These are phyloP conservation scores for Imleria badia DNA, from an alignment of 768 basidiomycete genomes.

Conservation along the genomic window DNA sequence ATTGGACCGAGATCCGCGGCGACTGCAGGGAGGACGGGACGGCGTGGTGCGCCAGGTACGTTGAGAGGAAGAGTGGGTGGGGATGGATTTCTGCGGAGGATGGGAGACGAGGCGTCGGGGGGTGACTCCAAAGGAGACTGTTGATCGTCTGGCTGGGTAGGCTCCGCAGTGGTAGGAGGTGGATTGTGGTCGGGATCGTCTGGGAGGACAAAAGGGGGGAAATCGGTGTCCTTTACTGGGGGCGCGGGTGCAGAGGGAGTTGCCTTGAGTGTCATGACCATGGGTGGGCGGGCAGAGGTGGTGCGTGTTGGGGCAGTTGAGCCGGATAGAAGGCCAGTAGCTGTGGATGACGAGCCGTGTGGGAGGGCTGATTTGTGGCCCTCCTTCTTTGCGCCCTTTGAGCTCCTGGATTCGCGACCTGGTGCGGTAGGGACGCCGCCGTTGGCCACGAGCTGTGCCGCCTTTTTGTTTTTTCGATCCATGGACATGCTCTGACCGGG, in stretches of 20 bases:
- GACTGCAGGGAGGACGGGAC: constrained; percentile 35
- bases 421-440: constrained; percentile 35
- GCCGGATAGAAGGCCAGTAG: constrained; percentile 40
- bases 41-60: constrained; percentile 48
- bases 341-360: constrained; percentile 11
- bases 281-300: constrained; percentile 53
- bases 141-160: constrained; percentile 12
- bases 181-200: constrained; percentile 48
- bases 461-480: constrained; percentile 98
- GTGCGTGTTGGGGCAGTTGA: constrained; percentile 68
- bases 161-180: constrained; percentile 7
- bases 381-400: constrained; percentile 41
- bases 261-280: constrained; percentile 68
- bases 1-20: constrained; percentile 76
- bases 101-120: constrained; percentile 10
- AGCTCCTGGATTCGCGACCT: constrained; percentile 30
- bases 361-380: constrained; percentile 23
- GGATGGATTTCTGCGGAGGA: constrained; percentile 33
- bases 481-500: constrained; percentile 94
- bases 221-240: constrained; percentile 72
- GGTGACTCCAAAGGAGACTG: constrained; percentile 7
- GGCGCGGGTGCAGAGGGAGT: constrained; percentile 79
- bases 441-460: constrained; percentile 68
- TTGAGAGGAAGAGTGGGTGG: constrained; percentile 57
- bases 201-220: constrained; percentile 64